A percentile compares a stretch with the other conserved stretches of the same genome.
Evolutionary conservation across 768 basidiomycete genomes (phyloP).

Genomic region (Termitomyces titanicus): DNA sequence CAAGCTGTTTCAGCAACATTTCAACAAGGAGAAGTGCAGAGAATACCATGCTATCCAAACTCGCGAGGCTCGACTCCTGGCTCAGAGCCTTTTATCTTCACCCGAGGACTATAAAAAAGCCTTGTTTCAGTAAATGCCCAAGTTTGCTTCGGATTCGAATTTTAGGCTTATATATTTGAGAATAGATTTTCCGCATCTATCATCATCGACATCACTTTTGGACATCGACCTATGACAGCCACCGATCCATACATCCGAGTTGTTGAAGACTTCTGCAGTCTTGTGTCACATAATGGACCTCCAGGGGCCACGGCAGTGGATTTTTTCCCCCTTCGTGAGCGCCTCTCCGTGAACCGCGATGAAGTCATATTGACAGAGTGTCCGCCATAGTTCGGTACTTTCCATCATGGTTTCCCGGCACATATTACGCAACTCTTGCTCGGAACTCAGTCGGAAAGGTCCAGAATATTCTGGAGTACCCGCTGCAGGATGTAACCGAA

Average conservation of each 20-base stretch:
- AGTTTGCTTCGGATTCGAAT: neutral
- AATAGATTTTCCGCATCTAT: slow-evolving; percentile 7
- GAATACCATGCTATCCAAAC: slow-evolving; percentile 6
- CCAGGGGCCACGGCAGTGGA: slow-evolving; percentile 7
- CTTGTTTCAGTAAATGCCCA: neutral
- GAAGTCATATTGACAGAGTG: neutral
- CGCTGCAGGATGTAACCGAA: slow-evolving; percentile 11
- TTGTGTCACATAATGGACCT: slow-evolving; percentile 1
- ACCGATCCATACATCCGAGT: slow-evolving; percentile 7
- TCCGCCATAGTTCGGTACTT: slow-evolving; percentile 21
- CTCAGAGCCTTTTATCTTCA: slow-evolving; percentile 7
- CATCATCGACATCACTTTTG: slow-evolving; percentile 9
- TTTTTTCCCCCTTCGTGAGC: slow-evolving; percentile 12
- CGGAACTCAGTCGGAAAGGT: slow-evolving; percentile 8
- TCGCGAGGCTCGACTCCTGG: slow-evolving; percentile 14
- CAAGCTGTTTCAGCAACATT: neutral
- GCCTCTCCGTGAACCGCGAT: neutral
- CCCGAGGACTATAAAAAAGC: neutral
- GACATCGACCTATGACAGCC: neutral
- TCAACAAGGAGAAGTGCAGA: slow-evolving; percentile 5
- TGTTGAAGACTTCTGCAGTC: neutral
- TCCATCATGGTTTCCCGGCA: slow-evolving; percentile 28
- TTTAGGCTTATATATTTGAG: neutral
- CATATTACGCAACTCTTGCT: slow-evolving; percentile 17
- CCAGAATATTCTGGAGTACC: neutral